A percentile compares a stretch with the other conserved stretches of the same genome.
These are phyloP conservation scores for Aspergillus brunneoviolaceus DNA, from an alignment of 2,329 filamentous ascomycete genomes.

Conservation along the genomic window DNA sequence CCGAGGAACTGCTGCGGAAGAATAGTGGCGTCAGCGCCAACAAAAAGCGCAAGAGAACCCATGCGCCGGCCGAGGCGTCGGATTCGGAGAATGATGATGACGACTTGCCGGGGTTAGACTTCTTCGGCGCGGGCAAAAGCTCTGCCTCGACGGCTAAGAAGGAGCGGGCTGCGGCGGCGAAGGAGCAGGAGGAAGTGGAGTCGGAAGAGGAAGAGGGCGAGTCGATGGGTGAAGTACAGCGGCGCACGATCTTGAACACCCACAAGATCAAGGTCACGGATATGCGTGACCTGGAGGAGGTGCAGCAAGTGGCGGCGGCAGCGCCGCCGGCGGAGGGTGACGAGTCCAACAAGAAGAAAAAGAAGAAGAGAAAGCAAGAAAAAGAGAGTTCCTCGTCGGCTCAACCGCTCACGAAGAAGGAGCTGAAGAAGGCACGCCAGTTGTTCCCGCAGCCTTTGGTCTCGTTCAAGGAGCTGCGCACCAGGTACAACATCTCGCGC, in stretches of 20 bases:
- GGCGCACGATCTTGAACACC: constrained; percentile 70
- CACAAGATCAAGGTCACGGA: constrained; percentile 84
- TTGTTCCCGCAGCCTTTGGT: constrained; percentile 78
- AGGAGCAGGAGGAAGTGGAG: constrained; percentile 22
- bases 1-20: constrained; percentile 29
- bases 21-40: constrained; percentile 26
- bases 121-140: constrained; percentile 36
- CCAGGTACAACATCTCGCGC: constrained; percentile 69
- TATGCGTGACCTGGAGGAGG: constrained; percentile 55
- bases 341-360: constrained; percentile 53
- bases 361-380: constrained; percentile 55
- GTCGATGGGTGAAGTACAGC: constrained; percentile 65
- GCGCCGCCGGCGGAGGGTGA: constrained; percentile 24
- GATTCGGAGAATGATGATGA: constrained; percentile 18
- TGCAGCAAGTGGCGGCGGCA: constrained; percentile 23
- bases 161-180: constrained; percentile 13
- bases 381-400: constrained; percentile 15
- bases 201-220: constrained; percentile 27
- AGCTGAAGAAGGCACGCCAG: constrained; percentile 53
- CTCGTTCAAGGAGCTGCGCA: constrained; percentile 71
- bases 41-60: constrained; percentile 38
- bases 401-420: constrained; percentile 45
- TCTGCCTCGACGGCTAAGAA: constrained; percentile 22
- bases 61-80: constrained; percentile 21
- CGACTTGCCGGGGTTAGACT: constrained; percentile 33